Conservation (phyloP, 2,329 filamentous ascomycete species). For the Cordyceps tenuipes region DNA sequence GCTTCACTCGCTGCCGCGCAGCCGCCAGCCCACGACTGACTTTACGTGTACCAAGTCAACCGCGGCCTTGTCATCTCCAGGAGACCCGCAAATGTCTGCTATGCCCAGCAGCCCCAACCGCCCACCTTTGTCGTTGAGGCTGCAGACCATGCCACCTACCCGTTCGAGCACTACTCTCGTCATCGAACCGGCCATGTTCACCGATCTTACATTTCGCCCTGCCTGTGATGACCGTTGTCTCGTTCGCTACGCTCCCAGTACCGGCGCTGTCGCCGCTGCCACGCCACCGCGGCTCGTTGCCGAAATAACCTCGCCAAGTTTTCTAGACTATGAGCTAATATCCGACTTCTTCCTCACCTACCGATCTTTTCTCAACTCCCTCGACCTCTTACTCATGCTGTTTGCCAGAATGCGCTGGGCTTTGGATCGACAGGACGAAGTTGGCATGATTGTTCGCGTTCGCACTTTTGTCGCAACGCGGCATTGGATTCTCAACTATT, state of each 20-base stretch:
- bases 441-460: constrained; percentile 88
- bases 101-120: constrained; percentile 18
- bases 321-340: constrained; percentile 92
- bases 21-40: constrained; percentile 21
- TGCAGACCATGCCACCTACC: constrained; percentile 35
- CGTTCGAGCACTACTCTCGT: constrained; percentile 41
- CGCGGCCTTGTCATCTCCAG: constrained; percentile 19
- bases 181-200: constrained; percentile 72
- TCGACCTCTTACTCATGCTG: constrained; percentile 73
- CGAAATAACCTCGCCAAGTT: constrained; percentile 91
- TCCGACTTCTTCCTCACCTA: constrained; percentile 98
- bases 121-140: constrained; percentile 30
- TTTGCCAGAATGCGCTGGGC: constrained; percentile 84
- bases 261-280: constrained; percentile 74
- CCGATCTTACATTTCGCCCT: constrained; percentile 70
- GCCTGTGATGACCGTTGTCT: constrained; percentile 69
- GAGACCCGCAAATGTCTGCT: constrained; percentile 22
- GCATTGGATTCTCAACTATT: constrained; percentile 98
- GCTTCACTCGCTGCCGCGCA: constrained; percentile 30
- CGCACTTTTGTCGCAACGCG: constrained; percentile 90
- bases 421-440: constrained; percentile 67
- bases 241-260: constrained; percentile 68
- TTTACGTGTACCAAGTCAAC: constrained; percentile 4
- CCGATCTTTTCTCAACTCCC: constrained; percentile 71
- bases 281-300: constrained; percentile 86